Evolutionary conservation across 495 filamentous ascomycete species (phyloP).

Genomic region (Sabuloglossum arenarium): DNA sequence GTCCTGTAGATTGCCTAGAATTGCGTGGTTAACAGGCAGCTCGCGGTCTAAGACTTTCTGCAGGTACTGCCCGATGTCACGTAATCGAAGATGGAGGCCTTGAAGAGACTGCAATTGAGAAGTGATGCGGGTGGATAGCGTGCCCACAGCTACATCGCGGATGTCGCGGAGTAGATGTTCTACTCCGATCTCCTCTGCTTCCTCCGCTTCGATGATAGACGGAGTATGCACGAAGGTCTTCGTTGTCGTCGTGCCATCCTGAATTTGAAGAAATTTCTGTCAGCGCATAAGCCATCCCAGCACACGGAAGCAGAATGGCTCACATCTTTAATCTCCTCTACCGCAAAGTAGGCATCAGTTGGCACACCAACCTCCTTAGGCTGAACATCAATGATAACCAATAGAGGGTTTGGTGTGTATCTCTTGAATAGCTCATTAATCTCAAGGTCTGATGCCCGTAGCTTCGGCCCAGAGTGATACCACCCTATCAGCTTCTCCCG

Average conservation of each 20-base stretch:
- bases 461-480: constrained; percentile 97
- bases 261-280: constrained; percentile 8
- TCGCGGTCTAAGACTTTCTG: constrained; percentile 86
- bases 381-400: constrained; percentile 97
- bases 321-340: constrained; percentile 99
- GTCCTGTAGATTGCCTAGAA: constrained; percentile 92
- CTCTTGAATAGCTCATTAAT: constrained; percentile 99
- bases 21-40: constrained; percentile 90
- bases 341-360: constrained; percentile 96
- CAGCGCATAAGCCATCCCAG: constrained; percentile 1
- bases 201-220: constrained; percentile 95
- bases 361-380: constrained; percentile 96
- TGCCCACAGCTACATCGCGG: constrained; percentile 92
- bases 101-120: constrained; percentile 94
- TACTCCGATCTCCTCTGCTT: constrained; percentile 96
- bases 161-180: constrained; percentile 97
- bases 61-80: constrained; percentile 87
- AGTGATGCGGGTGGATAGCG: constrained; percentile 92
- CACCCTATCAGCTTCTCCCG: constrained; percentile 97
- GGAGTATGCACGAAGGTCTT: constrained; percentile 99
- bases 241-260: constrained; percentile 95
- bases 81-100: constrained; percentile 83
- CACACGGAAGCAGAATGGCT: constrained; percentile 14
- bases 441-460: constrained; percentile 90
- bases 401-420: constrained; percentile 88